These are phyloP conservation scores for Paramyrothecium roridum DNA, from an alignment of 2,329 filamentous ascomycete genomes.

Conservation along the genomic window DNA sequence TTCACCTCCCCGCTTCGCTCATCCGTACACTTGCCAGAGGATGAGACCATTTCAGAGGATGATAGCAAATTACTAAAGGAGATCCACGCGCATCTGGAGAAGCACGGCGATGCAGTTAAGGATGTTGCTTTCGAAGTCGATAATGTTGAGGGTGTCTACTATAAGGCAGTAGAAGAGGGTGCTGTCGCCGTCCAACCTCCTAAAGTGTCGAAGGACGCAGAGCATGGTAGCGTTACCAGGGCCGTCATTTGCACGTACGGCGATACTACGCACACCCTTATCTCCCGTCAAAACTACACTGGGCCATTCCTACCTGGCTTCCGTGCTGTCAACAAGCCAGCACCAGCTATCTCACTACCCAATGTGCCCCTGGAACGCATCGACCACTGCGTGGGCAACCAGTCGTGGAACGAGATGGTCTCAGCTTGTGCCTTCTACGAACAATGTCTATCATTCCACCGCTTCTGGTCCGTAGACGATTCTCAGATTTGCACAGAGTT, in stretches of 20 bases:
- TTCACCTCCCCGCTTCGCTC: conserved; percentile 79
- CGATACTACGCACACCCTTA: conserved; percentile 90
- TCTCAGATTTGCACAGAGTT: conserved; percentile 90
- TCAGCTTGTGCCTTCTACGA: conserved; percentile 73
- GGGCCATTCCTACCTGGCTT: conserved; percentile 85
- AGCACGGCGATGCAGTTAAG: conserved; percentile 90
- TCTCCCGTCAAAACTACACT: conserved; percentile 67
- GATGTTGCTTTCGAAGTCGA: conserved; percentile 96
- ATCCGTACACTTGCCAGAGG: conserved; percentile 45
- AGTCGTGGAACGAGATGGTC: conserved; percentile 88
- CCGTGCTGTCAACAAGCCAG: conserved; percentile 46
- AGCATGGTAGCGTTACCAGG: conserved; percentile 64
- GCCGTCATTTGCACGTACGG: conserved; percentile 90
- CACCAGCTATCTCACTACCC: conserved; percentile 49
- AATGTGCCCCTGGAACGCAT: conserved; percentile 68
- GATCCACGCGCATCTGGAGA: conserved; percentile 79
- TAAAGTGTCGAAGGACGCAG: conserved; percentile 47
- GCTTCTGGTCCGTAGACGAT: conserved; percentile 97
- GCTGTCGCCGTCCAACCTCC: conserved; percentile 63
- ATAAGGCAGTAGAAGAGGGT: conserved; percentile 64
- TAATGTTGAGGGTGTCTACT: conserved; percentile 76
- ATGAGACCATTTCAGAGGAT: conserved; percentile 58
- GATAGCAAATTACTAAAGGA: conserved; percentile 67
- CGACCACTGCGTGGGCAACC: conserved; percentile 97
- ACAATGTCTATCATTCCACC: conserved; percentile 84